A percentile compares a stretch with the other conserved stretches of the same genome.
Evolutionary conservation across 306 rosid genomes (phyloP).

Genomic region (Chamaecrista fasciculata): DNA sequence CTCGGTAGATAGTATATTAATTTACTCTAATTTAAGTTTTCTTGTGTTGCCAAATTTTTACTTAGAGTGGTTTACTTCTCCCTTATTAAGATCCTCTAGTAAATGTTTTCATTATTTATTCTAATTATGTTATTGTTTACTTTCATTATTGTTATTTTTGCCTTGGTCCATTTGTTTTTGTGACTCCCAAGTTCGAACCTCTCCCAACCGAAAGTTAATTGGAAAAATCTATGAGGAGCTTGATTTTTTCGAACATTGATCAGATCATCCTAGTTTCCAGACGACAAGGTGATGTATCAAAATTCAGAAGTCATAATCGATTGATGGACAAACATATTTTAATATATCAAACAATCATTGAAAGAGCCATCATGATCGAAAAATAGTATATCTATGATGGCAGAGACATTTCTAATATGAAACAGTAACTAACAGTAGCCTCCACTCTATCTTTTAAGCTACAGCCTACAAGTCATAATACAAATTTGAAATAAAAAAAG

Average conservation of each 20-base stretch:
- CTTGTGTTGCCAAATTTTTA: too few species aligned
- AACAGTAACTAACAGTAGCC: background rate
- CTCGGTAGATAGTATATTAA: too few species aligned
- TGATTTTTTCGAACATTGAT: background rate
- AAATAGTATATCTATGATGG: constrained; percentile 29
- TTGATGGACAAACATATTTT: constrained; percentile 11
- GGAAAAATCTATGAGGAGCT: too few species aligned
- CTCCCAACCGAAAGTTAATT: too few species aligned
- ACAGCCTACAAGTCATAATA: background rate
- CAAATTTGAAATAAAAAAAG: constrained; percentile 26
- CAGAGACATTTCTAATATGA: constrained; percentile 16
- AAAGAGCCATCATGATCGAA: constrained; percentile 30
- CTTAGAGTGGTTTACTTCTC: too few species aligned
- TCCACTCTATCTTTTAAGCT: background rate
- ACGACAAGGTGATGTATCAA: constrained; percentile 15
- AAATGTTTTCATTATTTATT: too few species aligned
- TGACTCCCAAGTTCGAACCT: too few species aligned
- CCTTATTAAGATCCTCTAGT: too few species aligned
- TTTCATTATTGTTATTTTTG: too few species aligned
- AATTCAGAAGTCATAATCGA: constrained; percentile 25
- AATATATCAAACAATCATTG: constrained; percentile 33
- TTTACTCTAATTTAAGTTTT: too few species aligned
- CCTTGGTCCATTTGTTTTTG: too few species aligned
- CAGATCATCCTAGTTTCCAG: constrained; percentile 31
- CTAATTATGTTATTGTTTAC: too few species aligned